Evolutionary conservation across 371 early-diverging fungal species (phyloP), one percentile per base, ranked within the genome.

Genomic region (Mortierella sp.): DNA sequence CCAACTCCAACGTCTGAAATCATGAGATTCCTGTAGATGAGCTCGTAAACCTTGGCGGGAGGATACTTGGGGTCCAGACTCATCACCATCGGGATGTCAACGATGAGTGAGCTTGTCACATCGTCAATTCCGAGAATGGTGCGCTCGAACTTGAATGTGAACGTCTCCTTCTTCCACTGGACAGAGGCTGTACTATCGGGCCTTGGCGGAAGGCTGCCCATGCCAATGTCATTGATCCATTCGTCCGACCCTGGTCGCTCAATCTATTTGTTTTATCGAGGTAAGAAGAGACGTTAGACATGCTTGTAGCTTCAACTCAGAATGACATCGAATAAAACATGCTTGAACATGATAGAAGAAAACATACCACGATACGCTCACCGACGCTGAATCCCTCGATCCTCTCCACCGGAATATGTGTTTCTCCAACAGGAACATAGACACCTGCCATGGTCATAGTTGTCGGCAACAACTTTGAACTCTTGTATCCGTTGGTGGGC

Each of bases 11-110:
- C 78, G 21, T 81, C 81, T 3, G 74, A 74, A 34, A 79, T 79
- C 75, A 79, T 70, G 3, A 61, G 71, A 6, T 19, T 19, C 34
- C 71, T 71, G 53, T 79, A 69, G 6, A 40, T 57, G 8, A 74
- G 54, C 28, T 43, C 51, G 34, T 37, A 79, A 11, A 79, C 57
- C 24, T 67, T 54, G 13, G 75, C 79, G 0, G 71, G 79, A 21
- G 75, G 75, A 31, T 79, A 79, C 50, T 70, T 74, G 5, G 79
- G 79, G 44, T 79, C 79, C 19, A 79, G 71, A 50, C 79, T 74
- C 79, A 74, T 74, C 48, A 79, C 79, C 61, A 79, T 31, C 13
- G 79, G 79, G 34, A 79, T 79, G 46, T 79, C 75, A n/a, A 79
- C 55, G 24, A 57, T 55, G 14, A 79, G 61, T 4, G 59, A 34